These are phyloP conservation scores for Sanchytrium tribonematis DNA, from an alignment of 371 early-diverging fungal species.

Conservation along the genomic window DNA sequence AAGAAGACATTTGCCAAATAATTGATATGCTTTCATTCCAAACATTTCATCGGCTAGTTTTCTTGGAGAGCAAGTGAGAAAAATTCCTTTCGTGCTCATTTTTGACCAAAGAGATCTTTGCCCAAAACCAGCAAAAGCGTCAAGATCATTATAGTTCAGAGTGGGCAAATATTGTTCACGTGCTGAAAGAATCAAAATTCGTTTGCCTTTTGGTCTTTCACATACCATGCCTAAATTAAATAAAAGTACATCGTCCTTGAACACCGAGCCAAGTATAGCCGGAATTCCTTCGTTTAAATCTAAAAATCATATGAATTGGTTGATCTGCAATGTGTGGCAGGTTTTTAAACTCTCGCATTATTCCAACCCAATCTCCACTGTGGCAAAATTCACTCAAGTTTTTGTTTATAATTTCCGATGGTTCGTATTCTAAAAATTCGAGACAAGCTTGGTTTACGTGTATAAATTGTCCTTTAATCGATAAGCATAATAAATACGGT, in stretches of 20 bases:
- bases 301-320: constrained; percentile 23
- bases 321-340: constrained; percentile 5
- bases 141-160: constrained; percentile 5
- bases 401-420: constrained; percentile 20
- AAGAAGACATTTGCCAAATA: constrained; percentile 23
- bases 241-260: constrained; percentile 11
- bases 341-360: constrained; percentile 23
- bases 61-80: constrained; percentile 19
- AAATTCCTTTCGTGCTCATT: constrained; percentile 15
- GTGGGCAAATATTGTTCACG: constrained; percentile 9
- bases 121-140: constrained; percentile 23
- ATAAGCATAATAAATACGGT: constrained; percentile 29
- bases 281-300: constrained; percentile 20
- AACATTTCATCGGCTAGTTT: constrained; percentile 12
- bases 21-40: constrained; percentile 17
- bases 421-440: constrained; percentile 18
- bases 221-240: constrained; percentile 6
- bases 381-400: constrained; percentile 27
- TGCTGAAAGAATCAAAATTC: constrained; percentile 20
- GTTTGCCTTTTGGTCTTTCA: constrained; percentile 23
- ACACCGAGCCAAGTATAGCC: constrained; percentile 31
- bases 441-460: constrained; percentile 18
- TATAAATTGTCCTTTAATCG: constrained; percentile 29
- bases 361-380: constrained; percentile 26
- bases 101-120: constrained; percentile 19